Evolutionary conservation across 1,284 basidiomycete species (phyloP).

Genomic region (Ganoderma lucidum): DNA sequence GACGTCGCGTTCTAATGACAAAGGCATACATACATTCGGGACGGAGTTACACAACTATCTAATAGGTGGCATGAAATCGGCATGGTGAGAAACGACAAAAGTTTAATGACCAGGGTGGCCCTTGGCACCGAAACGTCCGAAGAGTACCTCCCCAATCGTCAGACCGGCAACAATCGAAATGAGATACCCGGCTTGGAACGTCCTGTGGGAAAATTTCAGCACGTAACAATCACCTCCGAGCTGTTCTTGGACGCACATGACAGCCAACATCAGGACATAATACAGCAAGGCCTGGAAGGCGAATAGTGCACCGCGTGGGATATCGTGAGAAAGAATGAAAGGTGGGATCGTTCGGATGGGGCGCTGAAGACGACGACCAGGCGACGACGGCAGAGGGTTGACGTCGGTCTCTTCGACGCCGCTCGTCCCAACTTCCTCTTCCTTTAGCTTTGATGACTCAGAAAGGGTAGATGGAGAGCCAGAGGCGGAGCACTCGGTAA

Average conservation of each 20-base stretch:
- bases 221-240: slow-evolving; percentile 11
- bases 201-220: slow-evolving; percentile 54
- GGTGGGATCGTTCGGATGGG: slow-evolving; percentile 50
- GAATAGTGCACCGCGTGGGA: slow-evolving; percentile 67
- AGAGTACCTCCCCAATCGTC: slow-evolving; percentile 70
- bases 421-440: slow-evolving; percentile 21
- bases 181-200: slow-evolving; percentile 75
- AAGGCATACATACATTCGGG: not conserved
- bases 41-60: not conserved
- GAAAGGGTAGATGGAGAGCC: slow-evolving; percentile 6
- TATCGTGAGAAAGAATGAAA: slow-evolving; percentile 66
- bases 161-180: slow-evolving; percentile 70
- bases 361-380: slow-evolving; percentile 20
- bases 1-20: not conserved
- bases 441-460: not conserved
- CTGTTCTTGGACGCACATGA: slow-evolving; percentile 62
- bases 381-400: slow-evolving; percentile 15
- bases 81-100: not conserved
- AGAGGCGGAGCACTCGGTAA: not conserved
- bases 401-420: slow-evolving; percentile 30
- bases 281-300: slow-evolving; percentile 62
- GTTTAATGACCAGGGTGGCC: slow-evolving; percentile 34
- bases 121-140: slow-evolving; percentile 56
- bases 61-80: not conserved
- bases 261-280: slow-evolving; percentile 73